phyloP scores from a whole-genome alignment of 352 stramenopile genomes.

The Pythium graminicola region DNA sequence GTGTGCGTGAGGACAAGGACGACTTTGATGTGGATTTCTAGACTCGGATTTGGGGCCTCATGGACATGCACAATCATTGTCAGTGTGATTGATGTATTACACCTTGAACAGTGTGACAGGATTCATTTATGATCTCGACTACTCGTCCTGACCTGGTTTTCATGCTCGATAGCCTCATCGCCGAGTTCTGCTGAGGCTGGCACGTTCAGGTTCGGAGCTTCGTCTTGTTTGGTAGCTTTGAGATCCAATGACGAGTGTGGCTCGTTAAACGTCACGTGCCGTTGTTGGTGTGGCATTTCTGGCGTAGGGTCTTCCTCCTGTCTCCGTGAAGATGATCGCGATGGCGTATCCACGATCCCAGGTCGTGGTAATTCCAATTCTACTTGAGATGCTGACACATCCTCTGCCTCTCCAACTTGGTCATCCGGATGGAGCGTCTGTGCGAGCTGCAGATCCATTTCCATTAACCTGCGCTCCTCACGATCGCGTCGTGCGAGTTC shows the following conservation, averaged over 20 bases:
- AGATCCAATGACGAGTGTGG: too few species aligned
- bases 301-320: too few species aligned
- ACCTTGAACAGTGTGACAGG: too few species aligned
- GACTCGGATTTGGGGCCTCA: not conserved
- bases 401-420: not conserved
- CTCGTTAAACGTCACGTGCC: too few species aligned
- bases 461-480: slow-evolving; percentile 22
- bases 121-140: too few species aligned
- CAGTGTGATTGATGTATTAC: not conserved
- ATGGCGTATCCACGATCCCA: not conserved
- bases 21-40: slow-evolving; percentile 67
- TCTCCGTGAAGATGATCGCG: slow-evolving; percentile 3
- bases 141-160: too few species aligned
- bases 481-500: slow-evolving; percentile 52
- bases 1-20: slow-evolving; percentile 28
- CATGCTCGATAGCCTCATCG: too few species aligned
- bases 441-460: slow-evolving; percentile 36
- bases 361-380: slow-evolving; percentile 15
- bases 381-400: slow-evolving; percentile 9
- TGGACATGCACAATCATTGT: slow-evolving; percentile 9
- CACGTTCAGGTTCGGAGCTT: too few species aligned
- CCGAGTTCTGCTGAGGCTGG: too few species aligned
- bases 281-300: too few species aligned
- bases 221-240: too few species aligned
- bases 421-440: slow-evolving; percentile 24